Evolutionary conservation across 345 rosid species (phyloP), one percentile per base, ranked within the genome.

Genomic region (Linum usitatissimum): DNA sequence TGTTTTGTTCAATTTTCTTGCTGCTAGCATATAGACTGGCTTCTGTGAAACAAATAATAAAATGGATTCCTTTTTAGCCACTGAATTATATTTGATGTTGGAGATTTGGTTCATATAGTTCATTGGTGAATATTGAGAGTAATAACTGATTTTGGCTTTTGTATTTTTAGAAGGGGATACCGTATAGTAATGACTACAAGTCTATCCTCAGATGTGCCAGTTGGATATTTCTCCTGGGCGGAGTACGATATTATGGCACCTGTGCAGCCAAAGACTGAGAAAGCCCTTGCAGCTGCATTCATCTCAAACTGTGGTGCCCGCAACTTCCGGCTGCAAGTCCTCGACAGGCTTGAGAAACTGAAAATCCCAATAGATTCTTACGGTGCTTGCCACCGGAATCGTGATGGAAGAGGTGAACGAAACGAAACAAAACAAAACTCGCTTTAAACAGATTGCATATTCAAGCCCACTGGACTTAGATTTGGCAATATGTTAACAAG

Each of bases 191-290:
- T 93, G 99, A 93, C 99, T 6, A 90, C 97, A 20, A 93, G 99
- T 78, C 92, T 90, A 57, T 93, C 97, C 55, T 90, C 99, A n/a
- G 99, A 93, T 79, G 97, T 93, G 70, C 99, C 99, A 61, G 99
- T 90, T 21, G 99, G 99, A 55, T 93, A 93, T 66, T 93, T 93
- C 81, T 93, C 99, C 3, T 93, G 99, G 99, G 94, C 97, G 7
- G 97, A 93, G 67, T 93, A 93, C 72, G 83, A 93, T 76, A 81
- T 93, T 51, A 93, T 93, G 99, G 90, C 94, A 59, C 96, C 97
- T 0, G 69, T 86, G 75, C 77, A 78, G 68, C 85, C 92, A 55
- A 93, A 93, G 77, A 83, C 90, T 0, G 94, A 90, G 80, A 87
- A 64, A 57, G 87, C 96, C 67, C 65, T 79, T 6, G 99, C 99